A percentile compares a stretch with the other conserved stretches of the same genome.
phyloP scores from a whole-genome alignment of 176 grass and related monocot species.

The Chrysopogon serrulatus region DNA sequence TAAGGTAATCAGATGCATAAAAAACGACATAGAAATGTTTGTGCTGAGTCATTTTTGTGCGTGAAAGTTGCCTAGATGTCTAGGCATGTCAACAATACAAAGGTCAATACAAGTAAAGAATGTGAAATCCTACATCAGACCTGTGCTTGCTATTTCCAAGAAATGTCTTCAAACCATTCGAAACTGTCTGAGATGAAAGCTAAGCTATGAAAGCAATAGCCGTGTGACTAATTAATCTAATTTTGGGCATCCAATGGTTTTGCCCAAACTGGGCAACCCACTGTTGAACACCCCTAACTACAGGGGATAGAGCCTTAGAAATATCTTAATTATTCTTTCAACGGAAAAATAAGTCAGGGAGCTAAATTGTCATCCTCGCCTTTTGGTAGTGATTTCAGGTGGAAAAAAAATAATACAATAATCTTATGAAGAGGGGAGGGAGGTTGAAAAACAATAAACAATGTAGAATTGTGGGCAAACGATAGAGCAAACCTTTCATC shows the following conservation, averaged over 20 bases:
- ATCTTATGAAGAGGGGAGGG: background rate
- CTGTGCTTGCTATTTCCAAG: background rate
- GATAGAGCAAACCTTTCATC: conserved; percentile 65
- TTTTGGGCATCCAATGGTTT: background rate
- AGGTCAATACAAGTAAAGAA: background rate
- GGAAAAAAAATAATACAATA: background rate
- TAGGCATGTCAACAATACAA: background rate
- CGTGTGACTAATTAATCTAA: background rate
- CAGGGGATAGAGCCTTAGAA: background rate
- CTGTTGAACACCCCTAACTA: background rate
- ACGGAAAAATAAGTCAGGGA: background rate
- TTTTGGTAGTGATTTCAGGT: background rate
- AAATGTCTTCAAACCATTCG: background rate
- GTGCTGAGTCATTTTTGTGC: background rate
- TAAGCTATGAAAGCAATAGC: background rate
- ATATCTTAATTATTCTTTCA: conserved; percentile 10
- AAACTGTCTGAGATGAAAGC: background rate
- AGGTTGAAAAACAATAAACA: background rate
- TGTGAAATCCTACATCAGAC: background rate
- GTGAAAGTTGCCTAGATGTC: background rate
- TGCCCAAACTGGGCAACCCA: background rate
- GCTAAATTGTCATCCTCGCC: background rate
- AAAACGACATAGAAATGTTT: background rate
- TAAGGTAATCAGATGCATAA: background rate
- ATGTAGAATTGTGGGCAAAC: background rate